Percentiles rank a stretch among this genome's conserved stretches.
phyloP scores from a whole-genome alignment of 1,139 yeast species.

The Saccharomyces hybrid region DNA sequence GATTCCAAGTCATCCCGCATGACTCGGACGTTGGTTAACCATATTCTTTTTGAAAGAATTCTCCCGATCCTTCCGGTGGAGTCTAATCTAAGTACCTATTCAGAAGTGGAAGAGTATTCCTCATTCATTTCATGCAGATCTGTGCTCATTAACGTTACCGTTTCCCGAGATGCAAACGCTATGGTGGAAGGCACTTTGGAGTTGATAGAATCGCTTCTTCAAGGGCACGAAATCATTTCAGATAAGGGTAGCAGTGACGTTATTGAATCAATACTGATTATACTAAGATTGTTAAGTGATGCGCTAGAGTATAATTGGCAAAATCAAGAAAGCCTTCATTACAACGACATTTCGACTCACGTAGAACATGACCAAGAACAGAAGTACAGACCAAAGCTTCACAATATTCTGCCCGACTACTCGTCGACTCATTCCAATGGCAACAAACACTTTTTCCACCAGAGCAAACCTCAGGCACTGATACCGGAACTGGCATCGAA shows the following conservation, averaged over 20 bases:
- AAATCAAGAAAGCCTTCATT: background rate
- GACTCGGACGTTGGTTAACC: slow-evolving; percentile 16
- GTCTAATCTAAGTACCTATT: slow-evolving; percentile 16
- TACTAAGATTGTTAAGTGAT: slow-evolving; percentile 26
- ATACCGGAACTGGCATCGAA: slow-evolving; percentile 16
- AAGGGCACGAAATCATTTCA: slow-evolving; percentile 16
- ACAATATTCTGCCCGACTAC: slow-evolving; percentile 21
- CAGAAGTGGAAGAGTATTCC: slow-evolving; percentile 26
- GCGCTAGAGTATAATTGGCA: slow-evolving; percentile 27
- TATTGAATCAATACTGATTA: slow-evolving; percentile 22
- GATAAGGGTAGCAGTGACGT: slow-evolving; percentile 11
- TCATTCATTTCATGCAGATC: slow-evolving; percentile 23
- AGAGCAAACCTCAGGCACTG: slow-evolving; percentile 18
- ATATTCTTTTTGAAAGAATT: slow-evolving; percentile 19
- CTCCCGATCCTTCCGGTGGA: slow-evolving; percentile 22
- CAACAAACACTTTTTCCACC: slow-evolving; percentile 21
- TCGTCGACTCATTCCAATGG: slow-evolving; percentile 13
- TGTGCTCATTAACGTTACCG: slow-evolving; percentile 25
- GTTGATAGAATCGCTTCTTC: slow-evolving; percentile 18
- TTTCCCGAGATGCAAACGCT: slow-evolving; percentile 21
- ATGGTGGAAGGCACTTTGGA: slow-evolving; percentile 18
- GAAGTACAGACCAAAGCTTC: slow-evolving; percentile 10
- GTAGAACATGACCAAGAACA: slow-evolving; percentile 10
- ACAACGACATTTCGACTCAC: slow-evolving; percentile 4
- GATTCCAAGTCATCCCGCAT: slow-evolving; percentile 4